Base-by-base conservation (phyloP, 2,329 filamentous ascomycete species). In the Pyrenochaeta sp. region DNA sequence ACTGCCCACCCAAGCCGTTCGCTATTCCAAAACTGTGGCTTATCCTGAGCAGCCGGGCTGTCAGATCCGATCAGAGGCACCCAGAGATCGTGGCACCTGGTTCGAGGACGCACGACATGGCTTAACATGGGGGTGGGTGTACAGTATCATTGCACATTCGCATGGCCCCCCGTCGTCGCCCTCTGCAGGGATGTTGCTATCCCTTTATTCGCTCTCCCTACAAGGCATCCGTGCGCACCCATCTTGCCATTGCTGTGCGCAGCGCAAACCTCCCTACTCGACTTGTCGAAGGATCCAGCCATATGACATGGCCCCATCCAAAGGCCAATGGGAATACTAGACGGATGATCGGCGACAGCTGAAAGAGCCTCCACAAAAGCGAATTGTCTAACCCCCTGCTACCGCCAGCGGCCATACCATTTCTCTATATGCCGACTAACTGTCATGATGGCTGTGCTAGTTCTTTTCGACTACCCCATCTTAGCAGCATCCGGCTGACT, bases 391-490 rank as follows among this genome's bases (percentile, higher is more conserved):
- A n/a, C n/a, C 48, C 64, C 63, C 65, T 69, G 71, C 64, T 61
- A 60, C 61, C 56, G 54, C 51, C 64, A 62, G 65, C 48, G 54
- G 47, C 62, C 61, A 59, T 67, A 65, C 60, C 62, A 66, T 67
- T 64, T 60, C 56, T 61, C 57, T 57, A 57, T 56, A 54, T 50
- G 55, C 60, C 59, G 48, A 67, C 63, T 67, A 67, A 61, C 57
- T 56, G 66, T 60, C 60, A 66, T 62, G 60, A 72, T 67, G 71
- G 72, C 72, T 74, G 68, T 74, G 69, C 66, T 73, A 66, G 57
- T 63, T 67, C 60, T 54, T 55, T 59, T 66, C 49, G 56, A 59
- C 58, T 60, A 52, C 62, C 69, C 66, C 66, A 64, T 66, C 54
- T 58, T 61, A 69, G 63, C 49, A 63, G 56, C 58, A 59, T 60